Percentiles rank a stretch among this genome's conserved stretches.
phyloP scores from a whole-genome alignment of 2,329 filamentous ascomycete genomes.

The Didymella pinodella region DNA sequence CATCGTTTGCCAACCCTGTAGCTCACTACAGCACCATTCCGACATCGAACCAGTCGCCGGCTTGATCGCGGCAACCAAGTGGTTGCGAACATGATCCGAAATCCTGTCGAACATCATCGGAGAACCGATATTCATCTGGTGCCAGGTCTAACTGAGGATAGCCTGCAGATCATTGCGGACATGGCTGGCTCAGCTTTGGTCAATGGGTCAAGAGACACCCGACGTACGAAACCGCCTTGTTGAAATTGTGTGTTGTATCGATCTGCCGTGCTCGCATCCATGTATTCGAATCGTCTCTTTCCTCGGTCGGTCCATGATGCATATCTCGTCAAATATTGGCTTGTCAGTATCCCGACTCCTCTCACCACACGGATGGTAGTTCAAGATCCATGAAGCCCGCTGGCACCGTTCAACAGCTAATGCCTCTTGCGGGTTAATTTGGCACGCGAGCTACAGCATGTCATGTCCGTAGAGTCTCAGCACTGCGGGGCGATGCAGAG shows the following conservation, averaged over 20 bases:
- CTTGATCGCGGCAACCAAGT: background rate
- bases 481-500: background rate
- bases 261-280: background rate
- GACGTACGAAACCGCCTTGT: background rate
- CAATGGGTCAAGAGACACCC: background rate
- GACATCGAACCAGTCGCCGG: background rate
- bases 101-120: background rate
- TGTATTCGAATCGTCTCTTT: background rate
- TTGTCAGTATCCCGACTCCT: background rate
- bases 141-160: background rate
- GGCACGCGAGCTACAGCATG: background rate
- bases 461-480: background rate
- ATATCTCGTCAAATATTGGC: background rate
- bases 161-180: background rate
- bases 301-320: background rate
- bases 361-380: too few relatives aligned
- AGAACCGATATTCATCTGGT: background rate
- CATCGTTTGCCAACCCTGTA: background rate
- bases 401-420: background rate
- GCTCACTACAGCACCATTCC: background rate
- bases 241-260: background rate
- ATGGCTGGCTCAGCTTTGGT: background rate
- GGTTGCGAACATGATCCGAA: background rate
- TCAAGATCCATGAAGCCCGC: background rate
- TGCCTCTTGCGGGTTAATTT: too few relatives aligned